phyloP scores from a whole-genome alignment of 257 asterid genomes.

The Nemophila menziesii region DNA sequence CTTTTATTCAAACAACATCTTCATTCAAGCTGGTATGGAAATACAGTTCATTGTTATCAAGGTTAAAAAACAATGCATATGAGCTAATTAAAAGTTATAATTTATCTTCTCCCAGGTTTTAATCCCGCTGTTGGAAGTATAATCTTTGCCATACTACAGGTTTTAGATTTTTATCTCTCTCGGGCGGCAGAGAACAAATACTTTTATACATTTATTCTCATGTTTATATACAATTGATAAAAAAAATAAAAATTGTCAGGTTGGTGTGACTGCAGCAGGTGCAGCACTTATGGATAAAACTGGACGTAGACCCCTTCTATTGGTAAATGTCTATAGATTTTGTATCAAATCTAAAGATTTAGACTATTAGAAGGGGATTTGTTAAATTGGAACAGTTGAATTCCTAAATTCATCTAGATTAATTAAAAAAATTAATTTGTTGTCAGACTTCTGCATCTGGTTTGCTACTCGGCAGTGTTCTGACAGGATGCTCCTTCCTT shows the following conservation, averaged over 20 bases:
- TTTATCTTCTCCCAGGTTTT: conserved; percentile 3
- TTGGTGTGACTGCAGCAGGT: conserved; percentile 8
- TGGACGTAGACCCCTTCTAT: conserved; percentile 21
- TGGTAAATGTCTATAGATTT: conserved; percentile 9
- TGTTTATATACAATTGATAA: background rate
- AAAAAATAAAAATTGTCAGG: conserved; percentile 7
- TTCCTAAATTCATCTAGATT: no score
- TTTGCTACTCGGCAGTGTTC: conserved; percentile 13
- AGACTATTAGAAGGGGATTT: background rate
- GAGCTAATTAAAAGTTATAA: background rate
- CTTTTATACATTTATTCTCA: background rate
- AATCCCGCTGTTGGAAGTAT: conserved; percentile 14
- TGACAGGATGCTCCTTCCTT: conserved; percentile 15
- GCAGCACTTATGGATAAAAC: conserved; percentile 15
- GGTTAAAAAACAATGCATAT: background rate
- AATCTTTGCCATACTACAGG: conserved; percentile 12
- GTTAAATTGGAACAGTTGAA: background rate
- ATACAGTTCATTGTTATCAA: background rate
- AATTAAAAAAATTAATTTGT: background rate
- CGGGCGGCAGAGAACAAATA: background rate
- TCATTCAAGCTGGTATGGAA: conserved; percentile 61
- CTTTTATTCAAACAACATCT: conserved; percentile 51
- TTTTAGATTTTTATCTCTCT: background rate
- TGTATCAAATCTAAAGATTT: background rate
- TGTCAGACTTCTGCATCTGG: conserved; percentile 18